A percentile compares a stretch with the other conserved stretches of the same genome.
Evolutionary conservation across 2,329 filamentous ascomycete species (phyloP).

Genomic region (Microdochium nivale): DNA sequence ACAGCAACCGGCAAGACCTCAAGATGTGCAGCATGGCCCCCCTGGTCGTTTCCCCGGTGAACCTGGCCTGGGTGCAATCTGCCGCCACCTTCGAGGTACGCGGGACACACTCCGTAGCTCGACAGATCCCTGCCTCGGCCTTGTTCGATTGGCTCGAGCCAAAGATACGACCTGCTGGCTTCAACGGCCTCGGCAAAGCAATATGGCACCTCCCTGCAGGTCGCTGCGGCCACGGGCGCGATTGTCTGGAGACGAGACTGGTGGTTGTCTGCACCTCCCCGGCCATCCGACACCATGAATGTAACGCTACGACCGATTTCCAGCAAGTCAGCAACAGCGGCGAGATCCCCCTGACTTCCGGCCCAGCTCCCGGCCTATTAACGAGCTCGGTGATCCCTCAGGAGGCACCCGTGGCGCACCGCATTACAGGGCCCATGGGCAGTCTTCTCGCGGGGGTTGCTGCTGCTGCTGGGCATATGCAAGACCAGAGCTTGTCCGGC

Average conservation of each 20-base stretch:
- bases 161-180: background rate
- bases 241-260: background rate
- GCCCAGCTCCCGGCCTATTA: background rate
- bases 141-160: background rate
- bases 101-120: no score
- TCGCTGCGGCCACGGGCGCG: background rate
- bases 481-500: background rate
- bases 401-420: background rate
- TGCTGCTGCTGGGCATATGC: background rate
- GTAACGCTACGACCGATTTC: background rate
- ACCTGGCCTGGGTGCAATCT: no score
- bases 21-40: no score
- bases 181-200: background rate
- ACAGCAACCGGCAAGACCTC: no score
- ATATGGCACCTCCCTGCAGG: background rate
- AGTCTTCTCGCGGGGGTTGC: background rate
- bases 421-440: background rate
- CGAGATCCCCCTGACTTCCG: background rate
- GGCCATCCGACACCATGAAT: background rate
- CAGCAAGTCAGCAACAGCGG: background rate
- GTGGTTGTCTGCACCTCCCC: background rate
- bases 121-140: background rate
- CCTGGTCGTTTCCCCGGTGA: no score
- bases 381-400: background rate
- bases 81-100: no score